These are phyloP conservation scores for Ustilago sp. DNA, from an alignment of 1,284 basidiomycete genomes.

Conservation along the genomic window DNA sequence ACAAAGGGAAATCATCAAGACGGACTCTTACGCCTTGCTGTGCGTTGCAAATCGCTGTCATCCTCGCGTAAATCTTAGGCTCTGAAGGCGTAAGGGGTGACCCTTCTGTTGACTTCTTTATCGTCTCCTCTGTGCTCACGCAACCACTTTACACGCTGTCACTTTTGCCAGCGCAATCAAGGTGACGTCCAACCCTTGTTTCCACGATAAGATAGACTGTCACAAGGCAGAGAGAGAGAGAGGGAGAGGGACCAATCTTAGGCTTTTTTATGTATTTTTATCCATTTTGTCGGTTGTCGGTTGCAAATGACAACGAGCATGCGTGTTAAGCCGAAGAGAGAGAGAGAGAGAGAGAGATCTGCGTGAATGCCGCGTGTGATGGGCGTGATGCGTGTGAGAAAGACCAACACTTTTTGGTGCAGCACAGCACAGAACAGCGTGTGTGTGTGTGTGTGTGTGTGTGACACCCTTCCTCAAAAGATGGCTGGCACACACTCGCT, in stretches of 20 bases:
- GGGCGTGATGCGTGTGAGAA: conserved; percentile 4
- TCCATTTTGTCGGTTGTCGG: background rate
- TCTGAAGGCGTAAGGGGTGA: background rate
- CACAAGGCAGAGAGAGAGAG: background rate
- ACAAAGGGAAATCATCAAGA: background rate
- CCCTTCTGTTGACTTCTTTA: background rate
- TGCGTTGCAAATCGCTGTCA: background rate
- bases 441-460: background rate
- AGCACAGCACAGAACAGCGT: conserved; percentile 1
- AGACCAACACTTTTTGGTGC: conserved; percentile 20
- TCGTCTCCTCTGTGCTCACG: background rate
- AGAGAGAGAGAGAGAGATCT: background rate
- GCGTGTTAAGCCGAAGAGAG: no score
- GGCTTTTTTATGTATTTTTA: background rate
- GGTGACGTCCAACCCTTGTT: background rate
- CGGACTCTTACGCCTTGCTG: conserved; percentile 5
- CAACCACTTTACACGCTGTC: background rate
- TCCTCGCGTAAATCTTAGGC: background rate
- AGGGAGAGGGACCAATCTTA: background rate
- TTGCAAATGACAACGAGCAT: no score
- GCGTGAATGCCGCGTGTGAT: conserved; percentile 6
- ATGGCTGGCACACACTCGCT: background rate
- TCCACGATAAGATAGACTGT: background rate
- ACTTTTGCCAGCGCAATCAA: background rate
- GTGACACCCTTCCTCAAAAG: background rate